phyloP scores from a whole-genome alignment of 768 basidiomycete species.

The Russula lepida region DNA sequence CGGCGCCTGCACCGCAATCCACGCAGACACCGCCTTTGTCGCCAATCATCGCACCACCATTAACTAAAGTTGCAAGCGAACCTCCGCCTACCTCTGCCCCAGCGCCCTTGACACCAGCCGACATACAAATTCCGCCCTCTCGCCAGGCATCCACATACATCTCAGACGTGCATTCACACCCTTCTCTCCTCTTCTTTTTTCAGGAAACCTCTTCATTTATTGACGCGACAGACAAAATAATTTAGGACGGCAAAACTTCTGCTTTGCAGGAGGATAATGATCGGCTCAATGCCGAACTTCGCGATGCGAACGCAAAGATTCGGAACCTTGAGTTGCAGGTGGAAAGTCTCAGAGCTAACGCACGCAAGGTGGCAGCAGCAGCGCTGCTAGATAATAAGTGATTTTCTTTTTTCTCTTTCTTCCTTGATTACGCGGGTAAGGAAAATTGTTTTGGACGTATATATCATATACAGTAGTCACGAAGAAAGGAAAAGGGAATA shows the following conservation, averaged over 20 bases:
- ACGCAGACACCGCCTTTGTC: slow-evolving; percentile 24
- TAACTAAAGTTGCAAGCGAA: slow-evolving; percentile 11
- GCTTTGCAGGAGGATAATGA: slow-evolving; percentile 50
- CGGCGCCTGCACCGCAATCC: slow-evolving; percentile 28
- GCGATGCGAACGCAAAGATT: slow-evolving; percentile 76
- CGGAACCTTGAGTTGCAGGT: slow-evolving; percentile 78
- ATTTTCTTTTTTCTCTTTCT: background rate
- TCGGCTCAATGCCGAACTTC: slow-evolving; percentile 53
- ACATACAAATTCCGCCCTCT: slow-evolving; percentile 22
- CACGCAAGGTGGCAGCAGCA: slow-evolving; percentile 66
- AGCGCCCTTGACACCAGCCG: slow-evolving; percentile 13
- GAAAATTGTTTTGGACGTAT: background rate
- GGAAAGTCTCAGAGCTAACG: slow-evolving; percentile 65
- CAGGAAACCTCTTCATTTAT: background rate
- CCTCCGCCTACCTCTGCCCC: slow-evolving; percentile 1
- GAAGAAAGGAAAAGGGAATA: background rate
- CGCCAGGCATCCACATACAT: slow-evolving; percentile 18
- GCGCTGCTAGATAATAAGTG: slow-evolving; percentile 35
- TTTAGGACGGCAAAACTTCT: slow-evolving; percentile 20
- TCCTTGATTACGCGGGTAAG: background rate
- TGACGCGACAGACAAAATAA: background rate
- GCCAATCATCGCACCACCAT: slow-evolving; percentile 21
- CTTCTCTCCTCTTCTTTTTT: background rate
- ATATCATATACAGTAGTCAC: background rate
- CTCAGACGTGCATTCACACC: slow-evolving; percentile 33